These are phyloP conservation scores for Alternaria sp. DNA, from an alignment of 2,329 filamentous ascomycete genomes.

Conservation along the genomic window DNA sequence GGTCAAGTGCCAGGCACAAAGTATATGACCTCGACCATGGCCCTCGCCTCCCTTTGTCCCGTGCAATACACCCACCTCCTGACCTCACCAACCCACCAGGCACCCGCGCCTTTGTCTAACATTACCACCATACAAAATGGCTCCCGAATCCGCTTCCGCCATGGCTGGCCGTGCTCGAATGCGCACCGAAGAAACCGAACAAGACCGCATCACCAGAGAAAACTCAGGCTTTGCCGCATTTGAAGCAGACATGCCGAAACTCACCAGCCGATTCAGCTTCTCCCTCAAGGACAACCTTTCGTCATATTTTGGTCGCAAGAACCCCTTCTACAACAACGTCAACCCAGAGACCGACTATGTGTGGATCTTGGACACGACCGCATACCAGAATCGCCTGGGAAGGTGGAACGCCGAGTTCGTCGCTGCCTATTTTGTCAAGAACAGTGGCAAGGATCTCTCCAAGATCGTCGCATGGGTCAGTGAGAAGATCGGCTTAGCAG, in stretches of 20 bases:
- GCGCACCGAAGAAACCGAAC: conserved; percentile 39
- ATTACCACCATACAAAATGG: conserved; percentile 33
- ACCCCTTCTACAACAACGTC: conserved; percentile 53
- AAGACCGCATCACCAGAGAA: conserved; percentile 40
- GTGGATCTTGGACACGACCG: conserved; percentile 91
- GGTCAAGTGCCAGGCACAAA: conserved; percentile 21
- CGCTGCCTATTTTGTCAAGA: conserved; percentile 77
- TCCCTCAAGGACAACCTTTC: conserved; percentile 48
- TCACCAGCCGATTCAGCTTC: conserved; percentile 42
- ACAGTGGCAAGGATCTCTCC: conserved; percentile 70
- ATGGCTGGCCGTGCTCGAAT: conserved; percentile 40
- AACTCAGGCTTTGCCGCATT: conserved; percentile 42
- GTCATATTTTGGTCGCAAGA: conserved; percentile 48
- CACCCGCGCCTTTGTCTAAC: conserved; percentile 20
- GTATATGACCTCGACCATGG: conserved; percentile 25
- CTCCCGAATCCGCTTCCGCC: conserved; percentile 27
- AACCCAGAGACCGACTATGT: conserved; percentile 72
- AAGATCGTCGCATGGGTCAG: conserved; percentile 74
- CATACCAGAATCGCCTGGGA: conserved; percentile 63
- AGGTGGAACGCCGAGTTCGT: conserved; percentile 84
- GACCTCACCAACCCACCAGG: conserved; percentile 36
- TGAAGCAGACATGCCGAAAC: conserved; percentile 45
- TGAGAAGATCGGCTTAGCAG: conserved; percentile 68
- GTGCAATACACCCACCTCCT: conserved; percentile 44
- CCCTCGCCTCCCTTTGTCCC: conserved; percentile 29